Evolutionary conservation across 2,329 filamentous ascomycete species (phyloP), one percentile per base, ranked within the genome.

Genomic region (Coniochaeta sp.): DNA sequence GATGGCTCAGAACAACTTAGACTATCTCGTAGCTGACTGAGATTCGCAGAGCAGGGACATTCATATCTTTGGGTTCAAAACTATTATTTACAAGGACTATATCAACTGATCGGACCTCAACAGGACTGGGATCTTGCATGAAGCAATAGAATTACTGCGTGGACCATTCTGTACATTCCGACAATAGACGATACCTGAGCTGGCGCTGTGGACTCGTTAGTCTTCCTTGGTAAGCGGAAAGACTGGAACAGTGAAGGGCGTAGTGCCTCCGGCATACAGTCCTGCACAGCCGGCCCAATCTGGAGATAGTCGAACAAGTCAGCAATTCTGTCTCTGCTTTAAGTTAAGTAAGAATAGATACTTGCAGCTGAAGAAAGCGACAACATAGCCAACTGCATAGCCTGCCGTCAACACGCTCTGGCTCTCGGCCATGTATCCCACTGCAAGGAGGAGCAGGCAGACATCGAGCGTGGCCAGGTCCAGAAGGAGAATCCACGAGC

Each of bases 351-450:
- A 17, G 17, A 4, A 56, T 22, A 22, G n/a, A 56, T 24, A 56
- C 54, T 56, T 36, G 28, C 54, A 56, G 54, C 54, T 56, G 30
- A 56, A 32, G 38, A 56, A 56, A 17, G 54, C 54, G 54, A 56
- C 54, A n/a, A 38, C 54, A 24, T 19, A 56, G 6, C 54, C 54
- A 16, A 22, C 19, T 24, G 17, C 30, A 36, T 56, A 56, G 17
- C 54, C 54, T 10, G 54, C 54, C 28, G 54, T 56, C n/a, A 56
- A 17, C 17, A 56, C 54, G 16, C 34, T 56, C 30, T 56, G 54
- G 54, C 54, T 56, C 17, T 24, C 54, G 17, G 24, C 30, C 54
- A 56, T 56, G 30, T 56, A 36, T 30, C 54, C 54, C 30, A 56
- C 54, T 38, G 54, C 54, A 56, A 56, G 54, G 5, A 56, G 30